Base-by-base conservation (phyloP, 345 rosid species). In the Hibiscus mutabilis region DNA sequence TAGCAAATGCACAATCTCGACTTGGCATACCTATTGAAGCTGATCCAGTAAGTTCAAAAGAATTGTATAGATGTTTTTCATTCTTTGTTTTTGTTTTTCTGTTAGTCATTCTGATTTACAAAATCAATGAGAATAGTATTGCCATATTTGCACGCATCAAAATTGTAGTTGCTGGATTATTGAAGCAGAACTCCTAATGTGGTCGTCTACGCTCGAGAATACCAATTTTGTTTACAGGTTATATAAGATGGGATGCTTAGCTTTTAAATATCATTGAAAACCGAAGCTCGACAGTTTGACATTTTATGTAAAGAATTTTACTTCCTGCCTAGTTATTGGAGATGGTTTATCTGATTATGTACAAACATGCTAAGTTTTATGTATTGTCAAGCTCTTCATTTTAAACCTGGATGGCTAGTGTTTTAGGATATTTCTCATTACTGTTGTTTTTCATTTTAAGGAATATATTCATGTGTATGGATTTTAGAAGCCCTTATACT, bases 1-100 rank as follows among this genome's bases (percentile, higher is more conserved):
- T 95, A 37, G 93, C 99, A 75, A 95, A 95, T 74, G 90, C 96
- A 73, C 99, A 95, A 71, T 88, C 90, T 73, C 96, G 88, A 77
- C 88, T 86, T 66, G 81, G 82, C 56, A 49, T 86, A 75, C 96
- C 91, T 44, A 69, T 66, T 19, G 87, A 71, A 71, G 71, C 83
- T 79, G 93, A 92, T 79, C 99, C 98, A 24, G 99, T 95, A 79
- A 80, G 98, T 90, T 74, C 73, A 73, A 62, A 51, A 42, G 4
- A 21, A 56, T 49, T 15, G 71, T 68, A 57, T 60, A 15, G 72
- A 44, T 6, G 15, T 60, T 58, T 58, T 40, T 75, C 60, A 15
- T 51, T n/a, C 57, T 11, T 11, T 33, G 16, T n/a, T 51, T 68
- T 33, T 64, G 22, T 22, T 66, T 37, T 27, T 27, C 16, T 47